Conservation (phyloP, 2,329 filamentous ascomycete species). For the Fusarium sp. region DNA sequence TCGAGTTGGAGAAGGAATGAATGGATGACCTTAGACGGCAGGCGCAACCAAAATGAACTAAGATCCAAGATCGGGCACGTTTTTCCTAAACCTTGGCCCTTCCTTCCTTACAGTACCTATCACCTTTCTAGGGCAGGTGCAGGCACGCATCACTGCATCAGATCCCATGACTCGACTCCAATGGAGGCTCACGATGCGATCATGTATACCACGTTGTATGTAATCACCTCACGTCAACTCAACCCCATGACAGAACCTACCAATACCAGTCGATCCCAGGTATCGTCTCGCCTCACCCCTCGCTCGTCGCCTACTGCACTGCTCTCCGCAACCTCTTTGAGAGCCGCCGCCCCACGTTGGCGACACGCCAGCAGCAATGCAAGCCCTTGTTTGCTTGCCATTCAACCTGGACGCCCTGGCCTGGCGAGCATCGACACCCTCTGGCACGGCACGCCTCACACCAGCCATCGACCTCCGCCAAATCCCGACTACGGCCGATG, state of each 20-base stretch:
- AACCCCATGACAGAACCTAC: slow-evolving; percentile 5
- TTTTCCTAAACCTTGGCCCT: not conserved
- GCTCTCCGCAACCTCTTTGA: not conserved
- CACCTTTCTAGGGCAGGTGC: not conserved
- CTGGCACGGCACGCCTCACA: not conserved
- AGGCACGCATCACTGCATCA: slow-evolving; percentile 4
- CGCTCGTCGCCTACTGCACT: not conserved
- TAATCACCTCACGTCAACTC: slow-evolving; percentile 24
- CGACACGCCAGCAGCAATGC: not conserved
- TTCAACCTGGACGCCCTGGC: not conserved
- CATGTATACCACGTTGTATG: slow-evolving; percentile 14
- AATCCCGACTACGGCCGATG: slow-evolving; percentile 37
- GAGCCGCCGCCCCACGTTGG: slow-evolving; percentile 21
- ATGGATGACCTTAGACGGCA: not conserved
- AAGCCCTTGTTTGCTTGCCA: not conserved
- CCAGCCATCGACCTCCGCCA: not conserved
- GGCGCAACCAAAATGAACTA: not conserved
- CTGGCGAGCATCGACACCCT: not conserved
- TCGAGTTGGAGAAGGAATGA: not conserved
- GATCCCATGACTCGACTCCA: slow-evolving; percentile 38
- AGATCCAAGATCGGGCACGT: slow-evolving; percentile 5
- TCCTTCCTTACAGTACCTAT: not conserved
- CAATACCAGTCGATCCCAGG: slow-evolving; percentile 11
- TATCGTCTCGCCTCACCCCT: slow-evolving; percentile 8
- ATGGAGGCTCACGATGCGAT: slow-evolving; percentile 16